These are phyloP conservation scores for Epichloe elymi DNA, from an alignment of 2,329 filamentous ascomycete genomes.

Conservation along the genomic window DNA sequence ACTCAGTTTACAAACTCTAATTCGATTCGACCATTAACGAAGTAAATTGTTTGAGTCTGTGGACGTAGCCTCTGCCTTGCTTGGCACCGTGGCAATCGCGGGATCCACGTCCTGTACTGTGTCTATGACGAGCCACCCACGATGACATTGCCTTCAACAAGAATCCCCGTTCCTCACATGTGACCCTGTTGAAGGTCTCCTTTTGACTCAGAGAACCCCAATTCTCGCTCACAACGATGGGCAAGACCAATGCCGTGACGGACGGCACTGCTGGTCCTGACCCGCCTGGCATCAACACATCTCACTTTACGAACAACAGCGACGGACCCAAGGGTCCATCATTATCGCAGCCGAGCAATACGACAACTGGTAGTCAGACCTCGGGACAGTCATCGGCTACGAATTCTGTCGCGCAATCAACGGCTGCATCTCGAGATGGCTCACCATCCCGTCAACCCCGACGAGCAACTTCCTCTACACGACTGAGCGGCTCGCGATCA, in stretches of 20 bases:
- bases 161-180: constrained; percentile 11
- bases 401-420: constrained; percentile 24
- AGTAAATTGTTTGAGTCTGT: background rate
- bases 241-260: constrained; percentile 17
- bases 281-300: constrained; percentile 7
- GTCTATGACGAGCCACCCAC: constrained; percentile 22
- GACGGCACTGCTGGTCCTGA: constrained; percentile 8
- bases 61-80: background rate
- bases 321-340: constrained; percentile 1
- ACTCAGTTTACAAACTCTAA: background rate
- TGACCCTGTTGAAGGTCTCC: constrained; percentile 17
- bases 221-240: constrained; percentile 19
- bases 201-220: constrained; percentile 16
- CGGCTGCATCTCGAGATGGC: constrained; percentile 30
- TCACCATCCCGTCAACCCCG: constrained; percentile 31
- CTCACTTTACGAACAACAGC: background rate
- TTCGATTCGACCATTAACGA: background rate
- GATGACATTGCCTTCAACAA: constrained; percentile 15
- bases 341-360: constrained; percentile 5
- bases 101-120: constrained; percentile 8
- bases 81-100: constrained; percentile 2
- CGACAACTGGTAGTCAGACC: constrained; percentile 16
- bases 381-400: constrained; percentile 24
- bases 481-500: constrained; percentile 34
- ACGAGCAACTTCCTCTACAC: constrained; percentile 22